Percentiles rank a stretch among this genome's conserved stretches.
phyloP scores from a whole-genome alignment of 2,329 filamentous ascomycete species.

The Aspergillus sp. region DNA sequence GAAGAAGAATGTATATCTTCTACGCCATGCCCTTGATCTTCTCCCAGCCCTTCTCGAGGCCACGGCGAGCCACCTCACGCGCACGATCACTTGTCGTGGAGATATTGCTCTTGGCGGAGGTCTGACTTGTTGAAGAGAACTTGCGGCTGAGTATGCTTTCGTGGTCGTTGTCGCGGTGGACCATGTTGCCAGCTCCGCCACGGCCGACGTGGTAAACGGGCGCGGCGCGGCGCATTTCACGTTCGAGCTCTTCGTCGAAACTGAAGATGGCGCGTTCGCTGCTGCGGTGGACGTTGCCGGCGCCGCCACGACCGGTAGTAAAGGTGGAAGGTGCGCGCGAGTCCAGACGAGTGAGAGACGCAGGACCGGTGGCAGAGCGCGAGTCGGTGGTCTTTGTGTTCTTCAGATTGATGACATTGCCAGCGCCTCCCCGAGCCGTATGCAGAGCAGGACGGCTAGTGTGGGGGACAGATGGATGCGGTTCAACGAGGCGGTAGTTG shows the following conservation, averaged over 20 bases:
- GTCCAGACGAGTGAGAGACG: conserved; percentile 52
- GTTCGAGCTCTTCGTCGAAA: conserved; percentile 66
- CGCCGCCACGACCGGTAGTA: conserved; percentile 54
- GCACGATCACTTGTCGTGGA: conserved; percentile 37
- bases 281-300: conserved; percentile 55
- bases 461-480: conserved; percentile 58
- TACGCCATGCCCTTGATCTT: conserved; percentile 40
- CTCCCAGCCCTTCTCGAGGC: conserved; percentile 41
- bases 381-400: conserved; percentile 52
- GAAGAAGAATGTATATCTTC: background rate
- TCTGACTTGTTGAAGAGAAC: conserved; percentile 36
- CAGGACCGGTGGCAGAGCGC: conserved; percentile 43
- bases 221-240: conserved; percentile 55
- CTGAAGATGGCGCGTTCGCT: conserved; percentile 62
- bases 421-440: conserved; percentile 58
- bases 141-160: conserved; percentile 33
- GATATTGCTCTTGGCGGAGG: conserved; percentile 36
- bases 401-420: conserved; percentile 57
- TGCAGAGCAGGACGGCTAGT: conserved; percentile 49
- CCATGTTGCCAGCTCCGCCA: conserved; percentile 59
- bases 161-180: conserved; percentile 31
- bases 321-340: conserved; percentile 42
- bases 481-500: conserved; percentile 59
- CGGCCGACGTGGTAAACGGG: conserved; percentile 65
- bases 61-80: conserved; percentile 35